Percentiles rank a stretch among this genome's conserved stretches.
These are phyloP conservation scores for Lepiota subincarnata DNA, from an alignment of 768 basidiomycete species.

Conservation along the genomic window DNA sequence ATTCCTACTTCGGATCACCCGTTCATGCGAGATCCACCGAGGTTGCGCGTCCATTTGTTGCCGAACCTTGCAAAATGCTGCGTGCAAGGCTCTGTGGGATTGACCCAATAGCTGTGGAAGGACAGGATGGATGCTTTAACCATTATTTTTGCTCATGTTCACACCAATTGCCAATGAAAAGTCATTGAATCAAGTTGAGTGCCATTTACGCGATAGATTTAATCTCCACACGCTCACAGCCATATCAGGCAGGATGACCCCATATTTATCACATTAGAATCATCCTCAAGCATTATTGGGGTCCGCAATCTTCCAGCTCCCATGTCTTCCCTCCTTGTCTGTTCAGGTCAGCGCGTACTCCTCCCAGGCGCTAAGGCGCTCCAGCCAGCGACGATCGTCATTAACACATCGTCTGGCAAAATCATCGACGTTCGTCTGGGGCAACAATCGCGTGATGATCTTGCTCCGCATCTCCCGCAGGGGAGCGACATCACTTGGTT, in stretches of 20 bases:
- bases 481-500: conserved; percentile 35
- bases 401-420: conserved; percentile 55
- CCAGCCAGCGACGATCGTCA: conserved; percentile 61
- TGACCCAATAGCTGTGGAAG: background rate
- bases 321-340: conserved; percentile 30
- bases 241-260: background rate
- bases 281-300: background rate
- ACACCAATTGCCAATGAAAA: conserved; percentile 5
- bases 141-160: background rate
- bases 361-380: conserved; percentile 46
- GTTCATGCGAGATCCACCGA: background rate
- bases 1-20: background rate
- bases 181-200: background rate
- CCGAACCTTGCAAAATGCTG: no score
- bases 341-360: conserved; percentile 54
- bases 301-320: background rate
- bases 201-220: background rate
- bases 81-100: background rate
- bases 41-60: background rate
- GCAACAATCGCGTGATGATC: conserved; percentile 27
- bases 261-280: background rate
- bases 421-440: conserved; percentile 45
- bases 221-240: background rate
- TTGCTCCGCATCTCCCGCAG: conserved; percentile 20
- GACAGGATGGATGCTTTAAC: background rate